Evolutionary conservation across 2,329 filamentous ascomycete genomes (phyloP).

Genomic region (Hypoxylon sp.): DNA sequence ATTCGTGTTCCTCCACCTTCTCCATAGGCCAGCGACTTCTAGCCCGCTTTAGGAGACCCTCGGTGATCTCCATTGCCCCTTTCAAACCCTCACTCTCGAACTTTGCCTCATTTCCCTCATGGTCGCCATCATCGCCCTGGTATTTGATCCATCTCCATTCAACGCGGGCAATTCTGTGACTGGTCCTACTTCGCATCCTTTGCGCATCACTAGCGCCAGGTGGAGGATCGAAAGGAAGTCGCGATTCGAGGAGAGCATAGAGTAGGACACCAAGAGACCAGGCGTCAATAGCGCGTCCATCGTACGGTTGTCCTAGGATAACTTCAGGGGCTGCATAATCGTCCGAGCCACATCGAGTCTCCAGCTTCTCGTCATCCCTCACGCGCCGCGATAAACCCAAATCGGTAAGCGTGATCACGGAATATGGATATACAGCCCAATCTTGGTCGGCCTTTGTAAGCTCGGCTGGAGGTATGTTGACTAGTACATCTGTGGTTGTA

Average conservation of each 20-base stretch:
- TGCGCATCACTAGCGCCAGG: constrained; percentile 84
- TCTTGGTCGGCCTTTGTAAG: constrained; percentile 75
- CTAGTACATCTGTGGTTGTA: constrained; percentile 79
- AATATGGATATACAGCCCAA: constrained; percentile 83
- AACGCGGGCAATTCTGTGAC: constrained; percentile 93
- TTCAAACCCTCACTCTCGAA: constrained; percentile 76
- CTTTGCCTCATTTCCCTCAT: constrained; percentile 76
- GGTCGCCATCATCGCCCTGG: constrained; percentile 87
- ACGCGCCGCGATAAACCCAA: constrained; percentile 90
- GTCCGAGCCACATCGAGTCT: constrained; percentile 93
- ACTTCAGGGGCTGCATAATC: constrained; percentile 98
- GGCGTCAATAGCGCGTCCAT: constrained; percentile 90
- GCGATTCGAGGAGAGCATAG: constrained; percentile 93
- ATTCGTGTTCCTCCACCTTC: constrained; percentile 79
- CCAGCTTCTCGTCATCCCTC: constrained; percentile 87
- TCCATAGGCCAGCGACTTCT: constrained; percentile 82
- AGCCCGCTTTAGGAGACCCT: constrained; percentile 86
- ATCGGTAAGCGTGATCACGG: constrained; percentile 91
- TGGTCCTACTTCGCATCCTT: constrained; percentile 84
- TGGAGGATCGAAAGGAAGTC: constrained; percentile 91
- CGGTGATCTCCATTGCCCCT: constrained; percentile 85
- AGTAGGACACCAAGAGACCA: constrained; percentile 96
- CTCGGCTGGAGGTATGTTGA: constrained; percentile 81
- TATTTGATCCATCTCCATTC: constrained; percentile 97
- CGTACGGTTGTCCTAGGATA: constrained; percentile 94